phyloP scores from a whole-genome alignment of 768 basidiomycete genomes.

The Dentipellis sp. region DNA sequence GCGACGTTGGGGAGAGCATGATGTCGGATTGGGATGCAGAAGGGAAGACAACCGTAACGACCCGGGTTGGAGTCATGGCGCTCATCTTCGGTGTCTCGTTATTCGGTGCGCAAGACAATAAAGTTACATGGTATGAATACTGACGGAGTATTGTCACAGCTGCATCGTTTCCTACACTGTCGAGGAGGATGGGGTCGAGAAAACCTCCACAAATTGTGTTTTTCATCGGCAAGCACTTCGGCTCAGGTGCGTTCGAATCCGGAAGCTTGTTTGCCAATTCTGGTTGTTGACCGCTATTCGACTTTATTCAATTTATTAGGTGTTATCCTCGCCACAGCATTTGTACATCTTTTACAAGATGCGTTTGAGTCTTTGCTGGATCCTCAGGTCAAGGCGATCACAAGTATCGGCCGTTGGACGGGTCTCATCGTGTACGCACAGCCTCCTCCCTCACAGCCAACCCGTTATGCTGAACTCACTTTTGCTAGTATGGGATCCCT shows the following conservation, averaged over 20 bases:
- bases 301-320: constrained; percentile 24
- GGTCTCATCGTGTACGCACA: constrained; percentile 63
- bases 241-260: constrained; percentile 34
- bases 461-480: background rate
- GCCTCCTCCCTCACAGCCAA: background rate
- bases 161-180: constrained; percentile 65
- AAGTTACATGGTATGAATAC: background rate
- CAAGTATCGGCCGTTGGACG: constrained; percentile 43
- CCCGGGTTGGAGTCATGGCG: constrained; percentile 28
- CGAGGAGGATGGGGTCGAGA: constrained; percentile 41
- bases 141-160: constrained; percentile 26
- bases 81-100: constrained; percentile 54
- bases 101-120: constrained; percentile 36
- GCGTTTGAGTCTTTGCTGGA: constrained; percentile 54
- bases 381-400: constrained; percentile 31
- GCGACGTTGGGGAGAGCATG: too few relatives aligned
- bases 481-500: constrained; percentile 47
- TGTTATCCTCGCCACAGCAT: constrained; percentile 76
- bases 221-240: constrained; percentile 85
- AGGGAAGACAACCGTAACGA: background rate
- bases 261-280: too few relatives aligned
- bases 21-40: too few relatives aligned
- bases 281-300: too few relatives aligned
- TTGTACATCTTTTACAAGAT: constrained; percentile 73
- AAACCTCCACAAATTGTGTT: constrained; percentile 62